Evolutionary conservation across 129 eudicot species (phyloP).

Genomic region (Flaveria bidentis): DNA sequence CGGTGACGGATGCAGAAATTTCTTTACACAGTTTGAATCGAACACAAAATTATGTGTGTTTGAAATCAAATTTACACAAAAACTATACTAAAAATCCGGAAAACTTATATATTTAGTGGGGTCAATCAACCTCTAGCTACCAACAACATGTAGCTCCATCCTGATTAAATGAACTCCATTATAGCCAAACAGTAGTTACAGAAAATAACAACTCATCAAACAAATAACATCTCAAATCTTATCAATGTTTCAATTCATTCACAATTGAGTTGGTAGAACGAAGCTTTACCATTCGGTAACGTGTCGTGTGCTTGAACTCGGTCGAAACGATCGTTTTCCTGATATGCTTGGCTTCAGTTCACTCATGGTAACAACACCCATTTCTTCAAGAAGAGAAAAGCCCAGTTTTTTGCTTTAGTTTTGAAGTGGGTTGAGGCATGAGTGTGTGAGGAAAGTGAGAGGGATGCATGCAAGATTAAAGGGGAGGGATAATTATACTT

Average conservation of each 20-base stretch:
- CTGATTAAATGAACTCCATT: slow-evolving; percentile 13
- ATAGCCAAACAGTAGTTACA: slow-evolving; percentile 5
- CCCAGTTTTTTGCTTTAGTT: neutral
- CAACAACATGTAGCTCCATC: neutral
- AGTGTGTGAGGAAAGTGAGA: slow-evolving; percentile 36
- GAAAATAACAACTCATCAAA: slow-evolving; percentile 1
- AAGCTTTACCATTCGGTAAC: slow-evolving; percentile 70
- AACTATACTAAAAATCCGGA: neutral
- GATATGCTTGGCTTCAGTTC: slow-evolving; percentile 92
- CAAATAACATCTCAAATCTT: neutral
- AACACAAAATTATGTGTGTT: neutral
- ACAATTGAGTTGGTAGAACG: neutral
- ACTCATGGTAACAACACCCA: slow-evolving; percentile 81
- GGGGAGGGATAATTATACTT: slow-evolving; percentile 44
- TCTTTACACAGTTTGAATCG: neutral
- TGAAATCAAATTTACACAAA: neutral
- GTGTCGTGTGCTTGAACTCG: slow-evolving; percentile 73
- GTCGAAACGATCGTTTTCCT: slow-evolving; percentile 85
- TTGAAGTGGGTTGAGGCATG: slow-evolving; percentile 28
- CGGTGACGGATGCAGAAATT: neutral
- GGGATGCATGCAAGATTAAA: slow-evolving; percentile 67
- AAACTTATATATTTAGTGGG: neutral
- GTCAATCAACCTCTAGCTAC: neutral
- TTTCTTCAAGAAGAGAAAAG: slow-evolving; percentile 26
- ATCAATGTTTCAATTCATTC: neutral